phyloP scores from a whole-genome alignment of 169 alveolate species.

The Perkinsus marinus region DNA sequence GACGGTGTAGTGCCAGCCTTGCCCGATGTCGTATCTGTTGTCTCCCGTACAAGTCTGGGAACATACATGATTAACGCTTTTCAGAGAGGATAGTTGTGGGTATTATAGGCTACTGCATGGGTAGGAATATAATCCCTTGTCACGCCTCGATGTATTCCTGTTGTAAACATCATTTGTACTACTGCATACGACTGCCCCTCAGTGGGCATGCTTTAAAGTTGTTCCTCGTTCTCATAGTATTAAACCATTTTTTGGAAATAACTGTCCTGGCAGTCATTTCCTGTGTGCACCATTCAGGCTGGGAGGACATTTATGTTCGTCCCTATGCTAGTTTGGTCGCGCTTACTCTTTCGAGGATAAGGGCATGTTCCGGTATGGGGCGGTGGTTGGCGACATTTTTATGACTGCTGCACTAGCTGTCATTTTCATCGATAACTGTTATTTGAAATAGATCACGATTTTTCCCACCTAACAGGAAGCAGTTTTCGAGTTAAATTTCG shows the following conservation, averaged over 20 bases:
- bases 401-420: neutral
- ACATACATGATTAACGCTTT: no score
- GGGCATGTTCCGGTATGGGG: neutral
- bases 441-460: neutral
- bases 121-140: no score
- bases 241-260: no score
- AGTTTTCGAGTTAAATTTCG: no score
- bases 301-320: neutral
- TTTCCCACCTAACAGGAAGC: no score
- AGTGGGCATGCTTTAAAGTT: neutral
- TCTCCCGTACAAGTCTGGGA: no score
- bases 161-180: neutral
- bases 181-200: neutral
- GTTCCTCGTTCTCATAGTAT: neutral
- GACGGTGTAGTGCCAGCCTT: no score
- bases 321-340: neutral
- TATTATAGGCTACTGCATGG: no score
- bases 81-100: no score
- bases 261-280: no score
- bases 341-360: neutral
- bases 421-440: neutral
- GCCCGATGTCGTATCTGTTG: no score
- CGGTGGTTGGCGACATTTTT: neutral
- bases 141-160: neutral
- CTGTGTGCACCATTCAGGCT: neutral